Conservation (phyloP, 805 yeast genomes). For the Schizosaccharomyces cryophilus region DNA sequence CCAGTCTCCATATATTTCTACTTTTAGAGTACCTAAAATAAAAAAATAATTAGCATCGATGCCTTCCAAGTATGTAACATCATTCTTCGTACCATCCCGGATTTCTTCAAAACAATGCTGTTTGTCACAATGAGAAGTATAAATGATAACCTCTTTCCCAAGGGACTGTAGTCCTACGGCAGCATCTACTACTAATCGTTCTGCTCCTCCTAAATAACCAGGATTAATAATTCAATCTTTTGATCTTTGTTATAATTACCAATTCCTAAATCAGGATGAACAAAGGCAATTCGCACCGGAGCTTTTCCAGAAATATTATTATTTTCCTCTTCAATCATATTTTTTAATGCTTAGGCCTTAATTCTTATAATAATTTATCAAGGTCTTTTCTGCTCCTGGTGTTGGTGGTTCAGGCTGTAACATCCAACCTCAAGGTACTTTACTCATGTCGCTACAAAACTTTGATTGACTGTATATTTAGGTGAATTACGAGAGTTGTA, state of each 20-base stretch:
- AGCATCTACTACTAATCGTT: conserved; percentile 84
- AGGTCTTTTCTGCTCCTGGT: too few relatives aligned
- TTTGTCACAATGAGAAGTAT: conserved; percentile 75
- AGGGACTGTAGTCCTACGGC: conserved; percentile 61
- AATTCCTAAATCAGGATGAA: conserved; percentile 91
- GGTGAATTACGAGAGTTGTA: too few relatives aligned
- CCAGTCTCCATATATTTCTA: conserved; percentile 55
- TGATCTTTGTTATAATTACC: conserved; percentile 18
- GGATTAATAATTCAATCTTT: not conserved
- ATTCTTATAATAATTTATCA: too few relatives aligned
- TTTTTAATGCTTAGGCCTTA: too few relatives aligned
- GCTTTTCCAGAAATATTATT: not conserved
- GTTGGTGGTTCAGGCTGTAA: too few relatives aligned
- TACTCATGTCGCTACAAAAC: too few relatives aligned
- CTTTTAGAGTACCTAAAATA: conserved; percentile 21
- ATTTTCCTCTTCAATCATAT: too few relatives aligned
- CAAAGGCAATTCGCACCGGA: conserved; percentile 38
- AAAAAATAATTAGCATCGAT: not conserved
- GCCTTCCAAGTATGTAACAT: not conserved
- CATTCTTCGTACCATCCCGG: conserved; percentile 18
- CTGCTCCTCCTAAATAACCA: conserved; percentile 46
- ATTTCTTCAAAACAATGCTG: conserved; percentile 83
- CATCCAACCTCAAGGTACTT: too few relatives aligned
- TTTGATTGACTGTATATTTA: too few relatives aligned
- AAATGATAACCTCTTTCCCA: conserved; percentile 40